Percentiles rank a stretch among this genome's conserved stretches.
Evolutionary conservation across 192 early-diverging fungal genomes (phyloP).

Genomic region (Funneliformis geosporum): DNA sequence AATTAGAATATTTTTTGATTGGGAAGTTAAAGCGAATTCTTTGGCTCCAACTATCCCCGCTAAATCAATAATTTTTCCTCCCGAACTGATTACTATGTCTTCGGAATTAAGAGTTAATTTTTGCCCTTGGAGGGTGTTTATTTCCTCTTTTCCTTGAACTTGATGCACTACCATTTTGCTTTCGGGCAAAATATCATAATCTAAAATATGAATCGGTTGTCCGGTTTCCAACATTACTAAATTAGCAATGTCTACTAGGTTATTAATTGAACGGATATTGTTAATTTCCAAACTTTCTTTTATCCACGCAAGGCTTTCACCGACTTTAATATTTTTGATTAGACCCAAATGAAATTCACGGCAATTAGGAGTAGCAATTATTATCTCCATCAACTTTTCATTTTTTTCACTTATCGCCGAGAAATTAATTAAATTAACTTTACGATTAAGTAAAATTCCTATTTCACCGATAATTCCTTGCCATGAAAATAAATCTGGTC

Average conservation of each 20-base stretch:
- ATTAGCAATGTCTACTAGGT: slow-evolving; percentile 16
- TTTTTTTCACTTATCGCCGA: not conserved
- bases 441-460: not conserved
- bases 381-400: not conserved
- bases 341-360: slow-evolving; percentile 7
- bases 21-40: not conserved
- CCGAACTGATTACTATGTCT: not conserved
- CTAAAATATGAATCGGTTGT: not conserved
- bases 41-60: not conserved
- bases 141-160: not conserved
- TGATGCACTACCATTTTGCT: not conserved
- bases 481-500: slow-evolving; percentile 6
- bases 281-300: slow-evolving; percentile 1
- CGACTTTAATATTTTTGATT: not conserved
- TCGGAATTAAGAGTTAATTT: not conserved
- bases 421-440: not conserved
- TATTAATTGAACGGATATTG: slow-evolving; percentile 2
- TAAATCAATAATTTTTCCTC: slow-evolving; percentile 5
- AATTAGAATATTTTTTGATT: not conserved
- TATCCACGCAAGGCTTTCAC: not conserved
- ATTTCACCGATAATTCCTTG: not conserved
- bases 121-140: not conserved
- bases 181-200: not conserved
- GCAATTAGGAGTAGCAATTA: not conserved
- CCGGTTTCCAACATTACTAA: slow-evolving; percentile 15